phyloP scores from a whole-genome alignment of 2,329 filamentous ascomycete genomes.

The Ascosphaera apis region DNA sequence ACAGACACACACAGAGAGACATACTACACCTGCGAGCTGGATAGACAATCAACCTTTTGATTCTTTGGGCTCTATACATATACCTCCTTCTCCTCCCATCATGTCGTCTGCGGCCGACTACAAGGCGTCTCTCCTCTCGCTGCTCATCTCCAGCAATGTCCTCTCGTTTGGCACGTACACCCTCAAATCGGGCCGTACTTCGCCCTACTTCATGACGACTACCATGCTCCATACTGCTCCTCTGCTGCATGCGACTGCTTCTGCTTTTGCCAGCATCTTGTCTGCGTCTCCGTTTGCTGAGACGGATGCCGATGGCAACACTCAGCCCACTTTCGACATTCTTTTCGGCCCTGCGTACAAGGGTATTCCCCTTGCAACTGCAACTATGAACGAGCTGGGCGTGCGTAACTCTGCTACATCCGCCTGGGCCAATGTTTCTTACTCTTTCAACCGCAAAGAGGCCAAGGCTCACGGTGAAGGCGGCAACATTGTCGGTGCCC shows the following conservation, averaged over 20 bases:
- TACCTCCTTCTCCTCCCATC: no score
- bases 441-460: slow-evolving; percentile 90
- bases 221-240: slow-evolving; percentile 68
- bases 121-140: slow-evolving; percentile 16
- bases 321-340: slow-evolving; percentile 44
- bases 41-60: no score
- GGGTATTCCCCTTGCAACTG: slow-evolving; percentile 72
- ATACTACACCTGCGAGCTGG: no score
- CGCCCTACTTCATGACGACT: slow-evolving; percentile 96
- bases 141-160: slow-evolving; percentile 18
- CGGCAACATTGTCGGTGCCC: slow-evolving; percentile 72
- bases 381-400: slow-evolving; percentile 52
- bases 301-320: slow-evolving; percentile 12
- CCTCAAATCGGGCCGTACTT: slow-evolving; percentile 73
- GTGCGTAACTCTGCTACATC: slow-evolving; percentile 37
- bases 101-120: slow-evolving; percentile 9
- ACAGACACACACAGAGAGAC: no score
- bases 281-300: slow-evolving; percentile 6
- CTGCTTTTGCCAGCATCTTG: slow-evolving; percentile 46
- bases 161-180: slow-evolving; percentile 28
- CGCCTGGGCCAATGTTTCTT: slow-evolving; percentile 44
- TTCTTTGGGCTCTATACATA: no score
- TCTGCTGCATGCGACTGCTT: slow-evolving; percentile 53
- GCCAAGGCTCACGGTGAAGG: slow-evolving; percentile 91
- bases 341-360: slow-evolving; percentile 94